Evolutionary conservation across 805 yeast species (phyloP), one percentile per base, ranked within the genome.

Genomic region (Candida nitratophila): DNA sequence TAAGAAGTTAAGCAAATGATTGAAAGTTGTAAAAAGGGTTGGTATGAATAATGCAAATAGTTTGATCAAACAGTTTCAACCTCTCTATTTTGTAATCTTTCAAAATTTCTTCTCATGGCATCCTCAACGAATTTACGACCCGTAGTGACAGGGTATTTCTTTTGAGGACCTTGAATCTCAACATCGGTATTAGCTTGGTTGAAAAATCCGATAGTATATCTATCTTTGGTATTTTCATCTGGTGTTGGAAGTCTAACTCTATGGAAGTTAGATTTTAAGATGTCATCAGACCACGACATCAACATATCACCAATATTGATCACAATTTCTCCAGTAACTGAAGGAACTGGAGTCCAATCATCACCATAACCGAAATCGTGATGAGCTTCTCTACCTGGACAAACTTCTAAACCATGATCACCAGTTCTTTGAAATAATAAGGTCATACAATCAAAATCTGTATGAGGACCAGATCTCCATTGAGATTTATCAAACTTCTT

Each of bases 381-480:
- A 45, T 57, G 62, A 1, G 65, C 59, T 37, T 64, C 66, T 48
- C 67, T 53, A 3, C 68, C 68, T 9, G 68, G 68, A 44, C 66
- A 64, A 11, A 61, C 63, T 46, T 64, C 68, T 37, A 64, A 51
- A 1, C 68, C 68, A 40, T 60, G 63, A 38, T 63, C 66, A 8
- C 66, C 68, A 4, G 59, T 51, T 47, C 64, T 54, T 49, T 64
- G 67, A 43, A 63, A 64, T 34, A 64, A 47, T 17, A 64, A 45
- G 2, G 69, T 64, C 37, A 64, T 36, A 44, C 64, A 58, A 45
- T 63, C 68, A 44, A 64, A 63, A 42, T 64, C 68, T 6, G 68
- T 64, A 45, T 64, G 69, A 2, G 68, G 65, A 9, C 66, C 68
- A 7, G 67, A 65, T 44, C 68, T 51, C 69, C 69, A 64, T 30